A percentile compares a stretch with the other conserved stretches of the same genome.
Evolutionary conservation across 1,139 yeast species (phyloP).

Genomic region (Pichia norvegensis): DNA sequence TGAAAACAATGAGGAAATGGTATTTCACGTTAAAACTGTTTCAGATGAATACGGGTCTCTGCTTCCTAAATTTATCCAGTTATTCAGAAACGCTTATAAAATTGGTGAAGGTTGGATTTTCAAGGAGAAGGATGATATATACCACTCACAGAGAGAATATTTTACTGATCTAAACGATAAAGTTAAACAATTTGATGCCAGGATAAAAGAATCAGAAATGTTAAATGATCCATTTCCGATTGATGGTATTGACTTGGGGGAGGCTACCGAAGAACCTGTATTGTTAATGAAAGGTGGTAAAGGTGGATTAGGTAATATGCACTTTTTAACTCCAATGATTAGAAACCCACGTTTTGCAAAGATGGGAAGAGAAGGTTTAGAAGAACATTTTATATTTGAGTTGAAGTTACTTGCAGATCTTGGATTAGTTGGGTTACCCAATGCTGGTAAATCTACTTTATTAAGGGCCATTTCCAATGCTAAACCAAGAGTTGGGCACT

Average conservation of each 20-base stretch:
- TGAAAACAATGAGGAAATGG: slow-evolving; percentile 17
- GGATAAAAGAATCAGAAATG: slow-evolving; percentile 53
- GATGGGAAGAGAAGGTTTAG: slow-evolving; percentile 63
- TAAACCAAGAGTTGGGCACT: slow-evolving; percentile 85
- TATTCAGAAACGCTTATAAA: slow-evolving; percentile 48
- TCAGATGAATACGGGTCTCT: slow-evolving; percentile 21
- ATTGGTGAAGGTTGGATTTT: slow-evolving; percentile 87
- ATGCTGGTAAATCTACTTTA: slow-evolving; percentile 91
- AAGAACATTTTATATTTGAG: slow-evolving; percentile 66
- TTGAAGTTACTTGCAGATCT: slow-evolving; percentile 83
- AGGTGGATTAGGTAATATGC: slow-evolving; percentile 97
- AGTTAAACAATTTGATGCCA: slow-evolving; percentile 58
- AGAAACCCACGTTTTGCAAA: slow-evolving; percentile 88
- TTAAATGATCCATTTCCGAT: slow-evolving; percentile 65
- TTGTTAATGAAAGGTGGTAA: slow-evolving; percentile 73
- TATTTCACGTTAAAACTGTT: slow-evolving; percentile 23
- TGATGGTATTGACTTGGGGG: slow-evolving; percentile 65
- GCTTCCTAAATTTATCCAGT: slow-evolving; percentile 41
- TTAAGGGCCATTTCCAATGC: slow-evolving; percentile 86
- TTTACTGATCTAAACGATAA: slow-evolving; percentile 55
- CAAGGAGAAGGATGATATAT: slow-evolving; percentile 64
- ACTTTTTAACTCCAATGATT: slow-evolving; percentile 72
- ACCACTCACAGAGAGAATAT: slow-evolving; percentile 56
- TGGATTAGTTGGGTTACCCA: slow-evolving; percentile 91
- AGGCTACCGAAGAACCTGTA: slow-evolving; percentile 60